These are phyloP conservation scores for Clonostachys rhizophaga DNA, from an alignment of 2,329 filamentous ascomycete genomes.

Conservation along the genomic window DNA sequence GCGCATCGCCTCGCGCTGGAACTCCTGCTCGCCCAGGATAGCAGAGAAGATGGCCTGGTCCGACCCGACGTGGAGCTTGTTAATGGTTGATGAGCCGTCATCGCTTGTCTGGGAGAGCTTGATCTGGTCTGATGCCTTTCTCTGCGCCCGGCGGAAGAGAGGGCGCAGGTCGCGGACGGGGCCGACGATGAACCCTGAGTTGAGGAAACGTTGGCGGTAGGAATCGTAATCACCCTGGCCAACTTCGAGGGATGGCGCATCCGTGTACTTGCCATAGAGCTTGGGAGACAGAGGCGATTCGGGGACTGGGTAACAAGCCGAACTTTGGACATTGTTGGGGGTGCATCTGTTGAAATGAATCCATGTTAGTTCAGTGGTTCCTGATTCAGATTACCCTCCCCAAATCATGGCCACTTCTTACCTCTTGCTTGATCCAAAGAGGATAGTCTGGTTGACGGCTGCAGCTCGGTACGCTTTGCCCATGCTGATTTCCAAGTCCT, in stretches of 20 bases:
- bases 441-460: conserved; percentile 11
- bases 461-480: conserved; percentile 12
- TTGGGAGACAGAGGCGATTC: conserved; percentile 16
- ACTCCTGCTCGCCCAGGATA: conserved; percentile 20
- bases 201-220: conserved; percentile 16
- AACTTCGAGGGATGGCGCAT: conserved; percentile 5
- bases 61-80: conserved; percentile 7
- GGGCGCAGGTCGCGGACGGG: conserved; percentile 12
- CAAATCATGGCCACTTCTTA: not conserved
- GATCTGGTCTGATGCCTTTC: not conserved
- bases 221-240: conserved; percentile 3
- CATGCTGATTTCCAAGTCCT: conserved; percentile 12
- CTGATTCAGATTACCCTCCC: no score
- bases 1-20: conserved; percentile 18
- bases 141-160: conserved; percentile 10
- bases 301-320: conserved; percentile 17
- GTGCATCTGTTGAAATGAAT: conserved; percentile 8
- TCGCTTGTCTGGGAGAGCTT: not conserved
- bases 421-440: conserved; percentile 17
- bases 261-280: conserved; percentile 12
- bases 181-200: conserved; percentile 16
- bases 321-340: conserved; percentile 11
- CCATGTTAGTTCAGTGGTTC: no score
- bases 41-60: conserved; percentile 20
- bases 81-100: not conserved